These are phyloP conservation scores for Phyllachora maydis DNA, from an alignment of 2,329 filamentous ascomycete species.

Conservation along the genomic window DNA sequence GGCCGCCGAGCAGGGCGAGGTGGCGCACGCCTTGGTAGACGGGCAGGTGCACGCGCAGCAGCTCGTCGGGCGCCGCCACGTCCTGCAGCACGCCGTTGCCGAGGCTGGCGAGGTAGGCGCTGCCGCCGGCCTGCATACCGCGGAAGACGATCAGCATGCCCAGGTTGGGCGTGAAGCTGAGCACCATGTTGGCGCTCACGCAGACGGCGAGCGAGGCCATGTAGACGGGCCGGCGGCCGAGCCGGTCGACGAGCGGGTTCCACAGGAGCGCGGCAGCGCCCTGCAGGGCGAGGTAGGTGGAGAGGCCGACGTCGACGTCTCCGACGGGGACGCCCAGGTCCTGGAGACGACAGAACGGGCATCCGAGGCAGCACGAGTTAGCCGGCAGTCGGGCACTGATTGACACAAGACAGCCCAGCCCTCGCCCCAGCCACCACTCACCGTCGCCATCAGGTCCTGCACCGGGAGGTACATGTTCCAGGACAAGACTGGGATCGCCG, in stretches of 20 bases:
- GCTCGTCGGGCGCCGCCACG: constrained; percentile 9
- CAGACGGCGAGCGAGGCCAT: constrained; percentile 23
- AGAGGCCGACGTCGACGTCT: constrained; percentile 18
- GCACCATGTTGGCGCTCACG: constrained; percentile 20
- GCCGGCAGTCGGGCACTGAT: too few relatives aligned
- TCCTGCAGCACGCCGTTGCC: constrained; percentile 16
- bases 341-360: constrained; percentile 1
- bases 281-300: constrained; percentile 26
- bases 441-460: constrained; percentile 14
- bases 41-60: constrained; percentile 11
- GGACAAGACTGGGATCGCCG: constrained; percentile 28
- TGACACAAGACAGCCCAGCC: neutral
- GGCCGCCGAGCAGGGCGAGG: constrained; percentile 10
- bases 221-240: constrained; percentile 22
- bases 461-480: constrained; percentile 29
- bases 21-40: constrained; percentile 13
- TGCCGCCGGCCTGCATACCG: constrained; percentile 23
- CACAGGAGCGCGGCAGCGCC: constrained; percentile 25
- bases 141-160: constrained; percentile 20
- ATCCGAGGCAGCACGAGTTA: too few relatives aligned
- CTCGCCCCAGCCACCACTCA: constrained; percentile 2
- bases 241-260: constrained; percentile 22
- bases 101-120: constrained; percentile 23
- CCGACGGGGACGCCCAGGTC: constrained; percentile 11
- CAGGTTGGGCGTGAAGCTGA: constrained; percentile 21